Base-by-base conservation (phyloP, 2,329 filamentous ascomycete genomes). In the Daldinia sp. region DNA sequence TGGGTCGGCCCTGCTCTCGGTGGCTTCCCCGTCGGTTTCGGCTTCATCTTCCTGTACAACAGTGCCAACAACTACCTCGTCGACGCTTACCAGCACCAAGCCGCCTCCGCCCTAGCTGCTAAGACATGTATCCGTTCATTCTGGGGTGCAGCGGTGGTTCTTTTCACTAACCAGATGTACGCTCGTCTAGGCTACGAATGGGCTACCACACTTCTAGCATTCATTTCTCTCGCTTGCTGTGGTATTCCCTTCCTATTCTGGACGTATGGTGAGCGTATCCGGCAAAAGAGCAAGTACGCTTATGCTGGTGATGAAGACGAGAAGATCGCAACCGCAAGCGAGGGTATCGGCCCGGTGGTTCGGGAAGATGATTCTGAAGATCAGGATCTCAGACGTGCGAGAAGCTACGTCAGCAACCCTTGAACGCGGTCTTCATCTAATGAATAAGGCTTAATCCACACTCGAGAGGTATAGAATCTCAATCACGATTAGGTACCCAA, bases 161-260 rank as follows among this genome's bases (percentile, higher is more conserved):
- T 96, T 1, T 95, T 95, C 77, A 94, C 92, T 0, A 82, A 85
- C 67, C 91, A 94, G 76, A 94, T 95, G 91, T 93, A 92, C 76
- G 76, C 83, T 48, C 83, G 87, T 2, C 81, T 94, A 11, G 87
- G 87, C 7, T 83, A 93, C 76, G 87, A 92, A 74, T 94, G 92
- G 91, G 92, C 92, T 0, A 87, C 86, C 50, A 83, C 84, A 0
- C 81, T 95, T 8, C 78, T 95, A 7, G 91, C 85, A 0, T 94
- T 94, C 70, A 82, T 96, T 68, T 86, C 84, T 13, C 79, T 96
- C 4, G 89, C 86, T 0, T 96, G 92, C 79, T 96, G 92, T 75
- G 86, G 82, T 0, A 96, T 96, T 68, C 93, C 93, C 0, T 96
- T 89, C 74, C 76, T 92, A 23, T 96, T 97, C 78, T 96, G 90